Conservation (phyloP, 1,284 basidiomycete species). For the Sporisorium sorghi region DNA sequence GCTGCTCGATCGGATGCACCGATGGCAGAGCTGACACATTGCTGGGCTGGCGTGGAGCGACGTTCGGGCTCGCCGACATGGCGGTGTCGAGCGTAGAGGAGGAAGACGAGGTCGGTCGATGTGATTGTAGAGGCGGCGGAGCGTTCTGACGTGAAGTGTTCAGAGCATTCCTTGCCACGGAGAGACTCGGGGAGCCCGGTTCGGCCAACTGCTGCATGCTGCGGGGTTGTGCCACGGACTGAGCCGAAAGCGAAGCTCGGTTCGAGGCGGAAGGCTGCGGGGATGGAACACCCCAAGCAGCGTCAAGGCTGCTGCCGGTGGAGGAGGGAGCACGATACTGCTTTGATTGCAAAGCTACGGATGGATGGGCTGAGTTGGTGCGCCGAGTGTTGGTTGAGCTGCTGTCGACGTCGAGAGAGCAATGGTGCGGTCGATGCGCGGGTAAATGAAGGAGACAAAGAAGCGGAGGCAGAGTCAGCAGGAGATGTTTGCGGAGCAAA, state of each 20-base stretch:
- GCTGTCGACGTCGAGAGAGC: neutral
- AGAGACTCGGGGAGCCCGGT: conserved; percentile 36
- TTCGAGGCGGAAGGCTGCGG: conserved; percentile 2
- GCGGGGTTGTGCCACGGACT: conserved; percentile 4
- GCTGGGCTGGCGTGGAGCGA: conserved; percentile 3
- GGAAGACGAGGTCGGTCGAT: neutral
- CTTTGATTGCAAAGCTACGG: conserved; percentile 1
- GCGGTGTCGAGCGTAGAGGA: conserved; percentile 36
- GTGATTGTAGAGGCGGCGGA: conserved; percentile 8
- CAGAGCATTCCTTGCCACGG: conserved; percentile 20
- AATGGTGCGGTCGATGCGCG: neutral
- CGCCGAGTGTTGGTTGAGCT: conserved; percentile 8
- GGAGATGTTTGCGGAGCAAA: neutral
- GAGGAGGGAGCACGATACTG: conserved; percentile 10
- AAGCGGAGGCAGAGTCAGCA: neutral
- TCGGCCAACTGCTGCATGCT: conserved; percentile 21
- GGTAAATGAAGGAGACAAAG: neutral
- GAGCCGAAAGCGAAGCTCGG: conserved; percentile 5
- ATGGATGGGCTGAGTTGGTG: neutral
- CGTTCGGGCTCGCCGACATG: conserved; percentile 26
- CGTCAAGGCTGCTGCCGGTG: conserved; percentile 38
- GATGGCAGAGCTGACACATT: neutral
- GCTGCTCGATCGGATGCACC: conserved; percentile 18
- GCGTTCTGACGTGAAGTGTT: conserved; percentile 13
- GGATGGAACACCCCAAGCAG: conserved; percentile 23